Percentiles rank a stretch among this genome's conserved stretches.
Conservation (phyloP, 2,329 filamentous ascomycete genomes). For the Aspergillus uvarum region DNA sequence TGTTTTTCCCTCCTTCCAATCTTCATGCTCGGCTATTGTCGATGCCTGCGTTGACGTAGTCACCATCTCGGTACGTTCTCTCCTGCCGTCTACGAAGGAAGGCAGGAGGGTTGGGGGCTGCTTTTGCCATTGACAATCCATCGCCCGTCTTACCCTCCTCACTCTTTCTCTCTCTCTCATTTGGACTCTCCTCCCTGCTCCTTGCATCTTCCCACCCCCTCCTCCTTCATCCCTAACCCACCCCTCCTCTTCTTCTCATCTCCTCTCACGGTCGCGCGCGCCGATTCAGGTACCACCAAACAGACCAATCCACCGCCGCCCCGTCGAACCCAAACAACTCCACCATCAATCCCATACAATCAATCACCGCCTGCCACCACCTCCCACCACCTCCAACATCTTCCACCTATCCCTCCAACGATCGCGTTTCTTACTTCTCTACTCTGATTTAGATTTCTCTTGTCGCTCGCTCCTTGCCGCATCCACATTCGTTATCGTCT, state of each 20-base stretch:
- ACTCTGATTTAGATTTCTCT: slow-evolving; percentile 17
- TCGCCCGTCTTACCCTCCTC: slow-evolving; percentile 8
- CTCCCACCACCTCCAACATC: slow-evolving; percentile 6
- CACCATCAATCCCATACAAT: slow-evolving; percentile 4
- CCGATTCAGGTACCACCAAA: slow-evolving; percentile 16
- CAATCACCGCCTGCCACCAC: slow-evolving; percentile 8
- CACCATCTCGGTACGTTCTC: slow-evolving; percentile 17
- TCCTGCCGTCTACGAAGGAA: slow-evolving; percentile 25
- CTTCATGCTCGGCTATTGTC: slow-evolving; percentile 21
- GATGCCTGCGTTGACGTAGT: slow-evolving; percentile 34
- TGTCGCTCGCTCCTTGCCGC: slow-evolving; percentile 30
- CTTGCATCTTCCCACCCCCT: slow-evolving; percentile 19
- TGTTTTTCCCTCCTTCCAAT: slow-evolving; percentile 2
- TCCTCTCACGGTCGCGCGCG: slow-evolving; percentile 24
- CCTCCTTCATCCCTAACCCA: not conserved
- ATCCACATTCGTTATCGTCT: slow-evolving; percentile 27
- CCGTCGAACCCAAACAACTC: slow-evolving; percentile 6
- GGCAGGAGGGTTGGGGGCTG: slow-evolving; percentile 20
- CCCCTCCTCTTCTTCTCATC: not conserved
- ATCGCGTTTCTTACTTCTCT: slow-evolving; percentile 13
- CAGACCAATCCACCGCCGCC: not conserved
- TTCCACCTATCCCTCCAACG: slow-evolving; percentile 4
- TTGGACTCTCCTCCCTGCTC: not conserved
- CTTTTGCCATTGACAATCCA: slow-evolving; percentile 20
- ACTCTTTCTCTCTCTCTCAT: slow-evolving; percentile 6